Evolutionary conservation across 108 stramenopile genomes (phyloP), one percentile per base, ranked within the genome.

Genomic region (Parietichytrium sp.): DNA sequence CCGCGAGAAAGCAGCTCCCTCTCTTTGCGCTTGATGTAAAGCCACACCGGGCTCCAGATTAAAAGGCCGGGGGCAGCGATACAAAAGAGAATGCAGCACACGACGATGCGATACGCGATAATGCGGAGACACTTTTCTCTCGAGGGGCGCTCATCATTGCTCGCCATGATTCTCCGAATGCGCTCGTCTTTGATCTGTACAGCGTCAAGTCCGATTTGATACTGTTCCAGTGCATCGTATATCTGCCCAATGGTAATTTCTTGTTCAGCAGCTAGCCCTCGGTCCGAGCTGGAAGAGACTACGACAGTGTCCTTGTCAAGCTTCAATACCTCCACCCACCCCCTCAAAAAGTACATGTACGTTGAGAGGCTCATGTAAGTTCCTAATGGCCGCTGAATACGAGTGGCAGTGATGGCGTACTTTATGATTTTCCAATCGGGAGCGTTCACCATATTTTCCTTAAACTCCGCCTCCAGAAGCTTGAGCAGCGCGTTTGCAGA

Each of bases 291-390:
- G 23, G 13, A 6, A 8, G 33, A 45, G 23, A 15, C 61, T 2
- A 45, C 6, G 12, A 1, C 29, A 2, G 61, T 72, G 1, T 72
- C 61, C 16, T 33, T 23, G 38, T 33, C 23, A n/a, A 36, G 36
- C 61, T 72, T 72, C 38, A 72, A 72, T 33, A 72, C 20, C 38
- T 36, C 29, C 38, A 72, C 25, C 61, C 61, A 72, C 16, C 61
- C 61, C 7, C 61, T 16, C 61, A 72, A 45, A 45, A 72, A 72
- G 61, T 72, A 72, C 61, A 72, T 72, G 61, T 72, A 72, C 15
- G 61, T 72, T n/a, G 61, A 72, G 38, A 72, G 33, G 61, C 61
- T 72, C 61, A 72, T 72, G 25, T 45, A 72, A 42, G 61, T 72
- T 8, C 61, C 61, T n/a, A 72, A 42, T 42, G 61, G 61, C 25